Base-by-base conservation (phyloP, 306 rosid species). In the Rubus parviflorus region DNA sequence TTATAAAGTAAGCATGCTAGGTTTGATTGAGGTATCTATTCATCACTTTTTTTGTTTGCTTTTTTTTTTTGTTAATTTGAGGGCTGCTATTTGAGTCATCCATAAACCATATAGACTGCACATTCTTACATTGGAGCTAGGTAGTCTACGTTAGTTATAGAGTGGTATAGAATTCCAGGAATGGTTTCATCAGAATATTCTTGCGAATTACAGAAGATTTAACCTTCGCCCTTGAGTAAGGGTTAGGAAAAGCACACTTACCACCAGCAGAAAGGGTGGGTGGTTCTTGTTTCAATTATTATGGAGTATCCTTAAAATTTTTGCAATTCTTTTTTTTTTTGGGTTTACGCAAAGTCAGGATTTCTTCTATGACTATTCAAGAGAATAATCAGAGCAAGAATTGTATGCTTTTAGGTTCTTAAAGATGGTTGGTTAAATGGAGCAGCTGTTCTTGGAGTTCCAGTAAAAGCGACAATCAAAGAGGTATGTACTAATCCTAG, bases 381-480 rank as follows among this genome's bases (percentile, higher is more conserved):
- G 42, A 79, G 74, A 40, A 58, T 81, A 67, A 80, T 80, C 73
- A 10, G 72, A 77, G 64, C 72, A 71, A 72, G 69, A 15, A 41
- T 75, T 81, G 43, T 70, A 48, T 86, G 73, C 52, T 45, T 77
- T 81, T 81, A 95, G 99, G 99, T 95, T 83, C 88, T 95, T 77
- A 74, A 75, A 78, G 99, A 95, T 82, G 99, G 94, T 80, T 79
- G 82, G 85, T 80, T 87, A 76, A 86, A 89, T 47, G 97, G 97
- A 72, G 99, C 97, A 25, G 92, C 97, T 16, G 99, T 95, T 66
- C 99, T 92, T 77, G 97, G 97, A 42, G 97, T 95, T 79, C 99
- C 97, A 58, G 91, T 68, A 51, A 95, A 95, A 88, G 97, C 99
- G 73, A 95, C 99, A 38, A 92, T 95, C 88, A 95, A 92, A 85